Base-by-base conservation (phyloP, 1,284 basidiomycete genomes). In the Irpex lacteus region DNA sequence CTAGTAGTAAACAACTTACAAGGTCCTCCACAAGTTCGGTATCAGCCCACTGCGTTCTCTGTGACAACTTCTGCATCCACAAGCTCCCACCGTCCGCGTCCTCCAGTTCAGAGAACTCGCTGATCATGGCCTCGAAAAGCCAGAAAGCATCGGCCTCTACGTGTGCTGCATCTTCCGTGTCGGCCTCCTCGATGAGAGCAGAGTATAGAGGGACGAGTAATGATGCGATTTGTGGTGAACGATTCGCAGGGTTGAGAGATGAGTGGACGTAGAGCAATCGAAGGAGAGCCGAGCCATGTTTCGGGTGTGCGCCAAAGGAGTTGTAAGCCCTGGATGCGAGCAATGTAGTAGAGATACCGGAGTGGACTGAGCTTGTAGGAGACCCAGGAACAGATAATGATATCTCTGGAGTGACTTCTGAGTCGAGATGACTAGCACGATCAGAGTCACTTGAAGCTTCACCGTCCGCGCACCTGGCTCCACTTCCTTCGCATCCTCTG, bases 121-220 rank as follows among this genome's bases (percentile, higher is more conserved):
- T 85, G 0, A 92, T 76, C 70, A 93, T 79, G 0, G 87, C 82
- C 71, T 92, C 89, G 65, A 93, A 90, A 11, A 91, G 70, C 91
- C 91, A 93, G 74, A 93, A 93, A 0, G 87, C 82, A 69, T 93
- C 91, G 1, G 91, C 91, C 73, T 93, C 91, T 5, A 82, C 82
- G 72, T 93, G 90, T 1, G 83, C 80, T 5, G 83, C 70, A 58
- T 91, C 88, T 63, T 84, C 80, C 0, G 81, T 74, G 18, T 90
- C 84, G 0, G 85, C 79, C 70, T 92, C 90, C 70, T 85, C 82
- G 21, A 78, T 75, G 56, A 91, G 76, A 0, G 83, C 84, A 6
- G 81, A 80, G 71, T 91, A 91, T n/a, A 92, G 71, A 0, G 88
- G 87, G 18, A 91, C 80, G 5, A 92, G 79, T 9, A 92, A 72